Evolutionary conservation across 352 stramenopile genomes (phyloP).

Genomic region (Phytopythium ostracodes): DNA sequence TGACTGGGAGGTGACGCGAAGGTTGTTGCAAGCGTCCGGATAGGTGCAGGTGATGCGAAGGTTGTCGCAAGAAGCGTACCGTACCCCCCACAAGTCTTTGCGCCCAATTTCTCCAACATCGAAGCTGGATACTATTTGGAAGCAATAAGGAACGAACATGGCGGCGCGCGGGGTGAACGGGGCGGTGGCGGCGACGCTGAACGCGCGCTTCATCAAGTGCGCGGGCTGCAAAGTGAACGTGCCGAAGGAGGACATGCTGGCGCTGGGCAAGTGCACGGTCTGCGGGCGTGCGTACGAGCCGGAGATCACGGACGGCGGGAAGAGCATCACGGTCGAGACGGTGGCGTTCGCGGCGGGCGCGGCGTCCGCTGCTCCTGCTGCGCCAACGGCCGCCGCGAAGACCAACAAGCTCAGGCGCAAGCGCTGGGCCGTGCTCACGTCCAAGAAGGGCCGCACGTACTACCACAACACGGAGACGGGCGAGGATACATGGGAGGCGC

Average conservation of each 20-base stretch:
- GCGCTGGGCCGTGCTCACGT: constrained; percentile 63
- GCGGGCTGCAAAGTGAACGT: constrained; percentile 69
- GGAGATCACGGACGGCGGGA: constrained; percentile 18
- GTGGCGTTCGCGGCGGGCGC: constrained; percentile 32
- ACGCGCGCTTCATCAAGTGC: constrained; percentile 82
- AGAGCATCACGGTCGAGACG: constrained; percentile 22
- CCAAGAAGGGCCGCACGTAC: constrained; percentile 62
- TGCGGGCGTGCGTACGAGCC: constrained; percentile 42
- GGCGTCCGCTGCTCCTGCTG: not conserved
- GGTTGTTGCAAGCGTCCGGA: constrained; percentile 12
- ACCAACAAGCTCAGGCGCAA: constrained; percentile 24
- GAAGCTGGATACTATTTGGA: no score
- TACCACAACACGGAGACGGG: constrained; percentile 84
- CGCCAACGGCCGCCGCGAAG: not conserved
- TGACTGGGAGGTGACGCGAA: constrained; percentile 12
- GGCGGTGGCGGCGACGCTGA: constrained; percentile 48
- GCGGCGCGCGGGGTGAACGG: constrained; percentile 47
- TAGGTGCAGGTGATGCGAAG: constrained; percentile 20
- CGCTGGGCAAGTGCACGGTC: constrained; percentile 55
- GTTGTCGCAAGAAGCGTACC: constrained; percentile 12
- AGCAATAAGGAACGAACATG: constrained; percentile 18
- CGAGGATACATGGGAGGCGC: constrained; percentile 75
- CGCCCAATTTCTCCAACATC: no score
- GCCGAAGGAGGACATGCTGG: constrained; percentile 72
- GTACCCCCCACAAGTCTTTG: not conserved